phyloP scores from a whole-genome alignment of 2,329 filamentous ascomycete genomes.

The Talaromyces sp. region DNA sequence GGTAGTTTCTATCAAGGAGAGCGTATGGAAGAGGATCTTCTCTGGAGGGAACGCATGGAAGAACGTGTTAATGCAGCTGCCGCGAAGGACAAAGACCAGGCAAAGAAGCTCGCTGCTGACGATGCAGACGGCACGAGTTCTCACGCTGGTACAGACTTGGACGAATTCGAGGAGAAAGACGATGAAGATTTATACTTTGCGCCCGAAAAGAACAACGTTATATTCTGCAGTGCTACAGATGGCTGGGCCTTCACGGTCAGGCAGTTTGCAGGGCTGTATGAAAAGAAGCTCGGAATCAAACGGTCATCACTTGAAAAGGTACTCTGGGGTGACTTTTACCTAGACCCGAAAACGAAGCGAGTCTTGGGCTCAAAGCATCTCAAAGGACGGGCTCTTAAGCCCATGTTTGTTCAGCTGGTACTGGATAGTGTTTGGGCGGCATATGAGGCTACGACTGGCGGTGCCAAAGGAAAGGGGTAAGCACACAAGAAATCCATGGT shows the following conservation, averaged over 20 bases:
- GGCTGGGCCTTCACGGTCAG: constrained; percentile 98
- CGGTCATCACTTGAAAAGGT: constrained; percentile 83
- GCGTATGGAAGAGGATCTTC: constrained; percentile 95
- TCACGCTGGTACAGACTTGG: constrained; percentile 47
- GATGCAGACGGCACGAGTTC: constrained; percentile 48
- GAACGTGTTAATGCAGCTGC: constrained; percentile 72
- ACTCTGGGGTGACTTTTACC: constrained; percentile 92
- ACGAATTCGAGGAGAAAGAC: constrained; percentile 79
- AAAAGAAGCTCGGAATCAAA: constrained; percentile 96
- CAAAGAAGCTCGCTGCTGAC: constrained; percentile 35
- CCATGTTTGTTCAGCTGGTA: constrained; percentile 95
- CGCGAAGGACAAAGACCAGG: constrained; percentile 55
- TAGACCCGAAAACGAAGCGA: constrained; percentile 95
- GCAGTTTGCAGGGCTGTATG: constrained; percentile 89
- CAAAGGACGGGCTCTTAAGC: constrained; percentile 86
- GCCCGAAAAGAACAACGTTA: constrained; percentile 97
- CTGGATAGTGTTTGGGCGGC: constrained; percentile 95
- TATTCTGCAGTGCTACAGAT: constrained; percentile 95
- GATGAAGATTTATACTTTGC: constrained; percentile 98
- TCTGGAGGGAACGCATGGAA: constrained; percentile 92
- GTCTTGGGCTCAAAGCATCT: constrained; percentile 87
- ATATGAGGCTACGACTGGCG: constrained; percentile 84
- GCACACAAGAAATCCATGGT: constrained; percentile 27
- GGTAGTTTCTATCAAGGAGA: constrained; percentile 98
- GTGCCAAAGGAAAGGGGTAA: constrained; percentile 75